Conservation (phyloP, 2,329 filamentous ascomycete species). For the Emericellopsis cladophorae region DNA sequence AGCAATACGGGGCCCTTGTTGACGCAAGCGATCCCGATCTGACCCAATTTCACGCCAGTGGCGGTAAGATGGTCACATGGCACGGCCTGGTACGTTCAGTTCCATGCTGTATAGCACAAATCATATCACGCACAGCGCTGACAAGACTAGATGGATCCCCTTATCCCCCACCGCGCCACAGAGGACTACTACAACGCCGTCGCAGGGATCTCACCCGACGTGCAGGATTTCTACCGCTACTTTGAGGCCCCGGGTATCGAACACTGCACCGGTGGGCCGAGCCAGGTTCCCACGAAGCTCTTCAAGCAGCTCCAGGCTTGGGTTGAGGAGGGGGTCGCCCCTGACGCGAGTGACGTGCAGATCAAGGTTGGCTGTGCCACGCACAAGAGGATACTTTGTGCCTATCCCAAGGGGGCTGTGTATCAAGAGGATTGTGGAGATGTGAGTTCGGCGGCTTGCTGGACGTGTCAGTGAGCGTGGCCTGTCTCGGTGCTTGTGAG, state of each 20-base stretch:
- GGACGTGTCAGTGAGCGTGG: background rate
- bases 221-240: constrained; percentile 17
- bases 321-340: constrained; percentile 8
- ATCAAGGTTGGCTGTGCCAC: background rate
- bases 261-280: constrained; percentile 14
- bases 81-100: constrained; percentile 16
- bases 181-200: constrained; percentile 14
- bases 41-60: constrained; percentile 12
- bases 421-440: constrained; percentile 1
- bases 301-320: constrained; percentile 5
- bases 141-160: background rate
- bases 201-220: constrained; percentile 4
- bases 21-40: constrained; percentile 15
- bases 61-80: constrained; percentile 26
- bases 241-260: constrained; percentile 18
- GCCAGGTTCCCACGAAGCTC: constrained; percentile 2
- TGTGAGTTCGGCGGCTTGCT: background rate
- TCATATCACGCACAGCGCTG: background rate
- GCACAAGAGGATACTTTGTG: constrained; percentile 10
- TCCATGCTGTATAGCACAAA: background rate
- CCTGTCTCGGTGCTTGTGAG: too few species aligned
- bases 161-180: constrained; percentile 2
- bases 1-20: constrained; percentile 2
- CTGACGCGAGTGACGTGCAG: constrained; percentile 1
- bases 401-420: constrained; percentile 10